Evolutionary conservation across 805 yeast genomes (phyloP).

Genomic region (Wickerhamomyces canadensis): DNA sequence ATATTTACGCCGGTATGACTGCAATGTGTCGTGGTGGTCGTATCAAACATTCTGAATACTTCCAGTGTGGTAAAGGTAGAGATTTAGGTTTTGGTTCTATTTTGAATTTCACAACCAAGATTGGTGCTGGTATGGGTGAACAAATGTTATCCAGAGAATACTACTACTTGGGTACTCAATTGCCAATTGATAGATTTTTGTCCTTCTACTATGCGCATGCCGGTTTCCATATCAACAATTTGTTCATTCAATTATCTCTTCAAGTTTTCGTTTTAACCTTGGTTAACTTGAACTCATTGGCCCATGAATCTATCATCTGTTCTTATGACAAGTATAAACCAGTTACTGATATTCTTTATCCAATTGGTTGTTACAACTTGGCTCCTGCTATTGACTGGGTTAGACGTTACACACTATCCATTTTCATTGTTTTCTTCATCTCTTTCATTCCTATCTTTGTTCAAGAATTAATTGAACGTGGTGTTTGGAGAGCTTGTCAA

Average conservation of each 20-base stretch:
- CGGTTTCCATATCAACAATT: constrained; percentile 79
- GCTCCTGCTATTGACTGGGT: constrained; percentile 76
- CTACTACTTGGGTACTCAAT: constrained; percentile 73
- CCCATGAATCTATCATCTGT: constrained; percentile 69
- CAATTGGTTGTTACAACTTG: constrained; percentile 70
- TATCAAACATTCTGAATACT: constrained; percentile 81
- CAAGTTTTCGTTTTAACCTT: constrained; percentile 67
- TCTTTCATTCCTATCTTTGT: constrained; percentile 74
- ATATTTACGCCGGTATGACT: constrained; percentile 85
- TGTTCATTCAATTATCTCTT: constrained; percentile 70
- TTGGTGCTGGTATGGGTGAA: constrained; percentile 94
- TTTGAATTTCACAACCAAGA: constrained; percentile 78
- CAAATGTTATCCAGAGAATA: constrained; percentile 83
- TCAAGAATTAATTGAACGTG: constrained; percentile 79
- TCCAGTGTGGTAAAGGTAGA: constrained; percentile 89
- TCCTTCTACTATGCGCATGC: constrained; percentile 84
- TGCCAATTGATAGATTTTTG: constrained; percentile 75
- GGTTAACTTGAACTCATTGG: constrained; percentile 66
- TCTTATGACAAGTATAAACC: constrained; percentile 60
- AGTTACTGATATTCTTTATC: constrained; percentile 57
- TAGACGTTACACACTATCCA: constrained; percentile 73
- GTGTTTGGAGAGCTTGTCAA: constrained; percentile 67
- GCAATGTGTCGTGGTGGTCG: constrained; percentile 81
- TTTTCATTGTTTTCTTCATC: constrained; percentile 76
- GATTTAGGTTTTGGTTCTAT: constrained; percentile 85